Evolutionary conservation across 78 protist genomes (phyloP).

Genomic region (Dictyostelium discoideum): DNA sequence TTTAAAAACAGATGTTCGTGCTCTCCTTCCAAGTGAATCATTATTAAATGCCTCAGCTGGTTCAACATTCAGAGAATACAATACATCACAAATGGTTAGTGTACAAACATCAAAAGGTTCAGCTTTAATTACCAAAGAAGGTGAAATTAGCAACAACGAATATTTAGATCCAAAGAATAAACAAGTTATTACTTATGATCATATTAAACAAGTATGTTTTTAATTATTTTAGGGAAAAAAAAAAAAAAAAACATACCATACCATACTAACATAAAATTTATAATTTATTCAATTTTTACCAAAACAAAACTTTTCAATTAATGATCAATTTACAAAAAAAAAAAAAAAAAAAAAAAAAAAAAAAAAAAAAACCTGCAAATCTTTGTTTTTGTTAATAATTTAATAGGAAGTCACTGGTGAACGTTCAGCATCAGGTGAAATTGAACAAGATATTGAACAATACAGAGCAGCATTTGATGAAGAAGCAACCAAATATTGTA

Average conservation of each 20-base stretch:
- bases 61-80: slow-evolving; percentile 80
- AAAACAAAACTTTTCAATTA: no score
- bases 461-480: slow-evolving; percentile 78
- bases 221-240: no score
- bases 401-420: slow-evolving; percentile 44
- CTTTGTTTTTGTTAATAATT: background rate
- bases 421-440: slow-evolving; percentile 66
- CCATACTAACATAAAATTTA: no score
- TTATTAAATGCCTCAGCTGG: slow-evolving; percentile 79
- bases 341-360: no score
- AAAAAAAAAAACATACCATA: no score
- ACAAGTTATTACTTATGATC: slow-evolving; percentile 75
- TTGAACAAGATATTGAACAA: slow-evolving; percentile 57
- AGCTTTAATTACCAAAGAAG: slow-evolving; percentile 77
- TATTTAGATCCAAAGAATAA: slow-evolving; percentile 74
- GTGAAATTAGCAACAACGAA: slow-evolving; percentile 71
- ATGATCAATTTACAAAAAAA: no score
- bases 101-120: slow-evolving; percentile 56
- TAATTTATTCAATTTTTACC: no score
- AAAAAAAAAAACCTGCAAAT: background rate
- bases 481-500: slow-evolving; percentile 44
- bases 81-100: slow-evolving; percentile 75
- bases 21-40: slow-evolving; percentile 77
- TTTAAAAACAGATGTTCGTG: slow-evolving; percentile 64
- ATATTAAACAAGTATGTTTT: slow-evolving; percentile 79